Conservation (phyloP, 2,329 filamentous ascomycete species). For the Pyricularia sp. region DNA sequence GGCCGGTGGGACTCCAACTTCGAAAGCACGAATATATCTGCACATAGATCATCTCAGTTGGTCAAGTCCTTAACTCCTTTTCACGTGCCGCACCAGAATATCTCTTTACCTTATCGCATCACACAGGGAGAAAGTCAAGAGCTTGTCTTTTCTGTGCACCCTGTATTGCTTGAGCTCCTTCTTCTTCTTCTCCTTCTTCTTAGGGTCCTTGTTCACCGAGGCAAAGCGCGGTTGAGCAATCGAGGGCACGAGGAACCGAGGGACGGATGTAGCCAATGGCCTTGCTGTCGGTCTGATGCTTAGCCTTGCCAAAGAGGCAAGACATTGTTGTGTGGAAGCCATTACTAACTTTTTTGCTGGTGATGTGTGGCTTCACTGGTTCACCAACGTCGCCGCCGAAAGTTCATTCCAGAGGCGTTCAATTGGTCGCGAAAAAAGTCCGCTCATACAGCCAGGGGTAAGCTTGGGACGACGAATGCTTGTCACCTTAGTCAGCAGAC, state of each 20-base stretch:
- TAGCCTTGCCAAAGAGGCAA: conserved; percentile 44
- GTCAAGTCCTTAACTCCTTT: conserved; percentile 8
- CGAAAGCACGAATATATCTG: conserved; percentile 84
- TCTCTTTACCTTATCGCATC: conserved; percentile 78
- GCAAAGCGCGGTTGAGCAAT: conserved; percentile 33
- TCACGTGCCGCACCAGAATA: neutral
- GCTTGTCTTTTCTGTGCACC: conserved; percentile 56
- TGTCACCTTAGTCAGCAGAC: neutral
- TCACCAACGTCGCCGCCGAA: neutral
- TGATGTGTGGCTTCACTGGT: neutral
- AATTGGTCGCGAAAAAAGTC: conserved; percentile 2
- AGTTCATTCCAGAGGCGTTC: neutral
- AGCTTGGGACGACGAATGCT: neutral
- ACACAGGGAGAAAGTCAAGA: conserved; percentile 69
- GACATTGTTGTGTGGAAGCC: conserved; percentile 42
- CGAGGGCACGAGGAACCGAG: conserved; percentile 39
- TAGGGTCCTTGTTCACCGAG: conserved; percentile 29
- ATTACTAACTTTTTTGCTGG: conserved; percentile 22
- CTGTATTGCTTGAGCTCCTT: conserved; percentile 55
- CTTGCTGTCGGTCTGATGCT: conserved; percentile 31
- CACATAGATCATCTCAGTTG: conserved; percentile 7
- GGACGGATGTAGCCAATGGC: conserved; percentile 33
- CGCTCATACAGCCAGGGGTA: neutral
- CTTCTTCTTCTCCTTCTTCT: conserved; percentile 47
- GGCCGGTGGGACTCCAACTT: conserved; percentile 72